A percentile compares a stretch with the other conserved stretches of the same genome.
Evolutionary conservation across 2,329 filamentous ascomycete species (phyloP).

Genomic region (Claviceps arundinis): DNA sequence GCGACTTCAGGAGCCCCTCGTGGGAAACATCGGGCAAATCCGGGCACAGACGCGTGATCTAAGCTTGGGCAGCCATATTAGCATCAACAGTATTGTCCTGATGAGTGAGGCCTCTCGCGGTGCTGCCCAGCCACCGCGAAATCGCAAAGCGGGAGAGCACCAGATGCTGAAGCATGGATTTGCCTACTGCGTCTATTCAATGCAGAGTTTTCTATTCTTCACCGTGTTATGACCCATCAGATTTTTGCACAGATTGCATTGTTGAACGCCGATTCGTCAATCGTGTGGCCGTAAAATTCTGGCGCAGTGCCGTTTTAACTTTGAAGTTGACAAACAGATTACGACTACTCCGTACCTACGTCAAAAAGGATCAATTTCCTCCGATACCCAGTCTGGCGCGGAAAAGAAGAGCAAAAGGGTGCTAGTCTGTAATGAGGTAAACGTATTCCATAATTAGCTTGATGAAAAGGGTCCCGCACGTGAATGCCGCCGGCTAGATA

Average conservation of each 20-base stretch:
- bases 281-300: too few species aligned
- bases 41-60: not conserved
- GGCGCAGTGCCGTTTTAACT: too few species aligned
- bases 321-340: too few species aligned
- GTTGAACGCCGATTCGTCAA: too few species aligned
- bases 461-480: not conserved
- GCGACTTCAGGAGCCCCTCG: conserved; percentile 1
- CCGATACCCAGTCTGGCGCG: too few species aligned
- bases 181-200: not conserved
- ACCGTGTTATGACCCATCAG: not conserved
- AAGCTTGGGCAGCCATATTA: conserved; percentile 3
- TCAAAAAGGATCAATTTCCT: too few species aligned
- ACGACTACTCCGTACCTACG: too few species aligned
- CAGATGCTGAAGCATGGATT: not conserved
- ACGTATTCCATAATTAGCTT: too few species aligned
- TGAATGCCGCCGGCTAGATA: not conserved
- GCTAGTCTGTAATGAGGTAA: too few species aligned
- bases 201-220: not conserved
- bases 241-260: too few species aligned
- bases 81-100: not conserved
- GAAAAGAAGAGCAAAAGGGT: too few species aligned
- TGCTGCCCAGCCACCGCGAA: conserved; percentile 1
- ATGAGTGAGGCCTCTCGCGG: not conserved
- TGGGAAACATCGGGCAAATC: conserved; percentile 1
- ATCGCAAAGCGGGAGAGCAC: not conserved